Evolutionary conservation across 306 rosid genomes (phyloP).

Genomic region (Geum urbanum): DNA sequence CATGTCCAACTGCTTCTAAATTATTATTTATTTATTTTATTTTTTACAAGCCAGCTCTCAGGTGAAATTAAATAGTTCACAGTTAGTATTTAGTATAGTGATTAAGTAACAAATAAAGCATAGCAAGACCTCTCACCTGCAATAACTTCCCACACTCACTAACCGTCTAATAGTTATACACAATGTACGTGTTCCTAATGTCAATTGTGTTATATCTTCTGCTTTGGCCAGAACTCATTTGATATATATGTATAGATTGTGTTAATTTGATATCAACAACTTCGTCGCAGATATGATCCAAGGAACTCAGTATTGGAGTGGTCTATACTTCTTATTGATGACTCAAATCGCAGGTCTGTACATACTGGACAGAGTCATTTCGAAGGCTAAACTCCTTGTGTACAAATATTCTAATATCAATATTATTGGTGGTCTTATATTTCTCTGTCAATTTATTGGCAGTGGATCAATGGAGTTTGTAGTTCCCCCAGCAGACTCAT

Average conservation of each 20-base stretch:
- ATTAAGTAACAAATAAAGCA: no score
- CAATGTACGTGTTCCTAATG: no score
- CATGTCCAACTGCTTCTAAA: no score
- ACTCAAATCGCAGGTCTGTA: conserved; percentile 83
- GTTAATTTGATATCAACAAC: neutral
- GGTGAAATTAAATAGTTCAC: no score
- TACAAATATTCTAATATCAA: neutral
- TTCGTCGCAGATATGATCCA: conserved; percentile 64
- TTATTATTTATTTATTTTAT: no score
- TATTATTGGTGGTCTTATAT: neutral
- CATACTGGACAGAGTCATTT: neutral
- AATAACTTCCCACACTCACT: no score
- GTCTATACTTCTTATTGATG: conserved; percentile 82
- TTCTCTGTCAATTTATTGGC: conserved; percentile 23
- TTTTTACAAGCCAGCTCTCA: no score
- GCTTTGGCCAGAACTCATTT: neutral
- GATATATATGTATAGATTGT: neutral
- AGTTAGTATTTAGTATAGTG: no score
- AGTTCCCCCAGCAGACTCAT: conserved; percentile 83
- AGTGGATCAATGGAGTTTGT: conserved; percentile 96
- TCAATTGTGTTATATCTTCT: neutral
- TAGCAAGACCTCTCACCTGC: no score
- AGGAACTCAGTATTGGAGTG: conserved; percentile 87
- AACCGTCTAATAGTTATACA: no score
- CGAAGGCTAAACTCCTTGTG: neutral